Evolutionary conservation across 176 grass and related monocot species (phyloP).

Genomic region (Carex scoparia): DNA sequence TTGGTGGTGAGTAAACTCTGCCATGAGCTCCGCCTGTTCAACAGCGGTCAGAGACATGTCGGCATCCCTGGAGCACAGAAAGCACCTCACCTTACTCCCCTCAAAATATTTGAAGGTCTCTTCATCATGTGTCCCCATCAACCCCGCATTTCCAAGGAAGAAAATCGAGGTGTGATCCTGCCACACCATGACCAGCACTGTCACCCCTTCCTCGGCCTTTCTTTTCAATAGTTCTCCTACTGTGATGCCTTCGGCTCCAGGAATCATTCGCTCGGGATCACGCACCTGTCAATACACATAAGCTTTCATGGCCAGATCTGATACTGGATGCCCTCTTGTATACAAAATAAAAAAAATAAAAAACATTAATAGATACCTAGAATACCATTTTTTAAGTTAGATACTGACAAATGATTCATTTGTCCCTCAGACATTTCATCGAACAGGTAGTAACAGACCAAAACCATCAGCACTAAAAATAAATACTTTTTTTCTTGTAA

Average conservation of each 20-base stretch:
- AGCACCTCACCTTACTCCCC: constrained; percentile 64
- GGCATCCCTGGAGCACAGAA: constrained; percentile 63
- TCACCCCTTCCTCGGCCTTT: constrained; percentile 78
- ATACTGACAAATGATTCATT: neutral
- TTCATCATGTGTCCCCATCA: constrained; percentile 85
- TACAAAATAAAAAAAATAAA: neutral
- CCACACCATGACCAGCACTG: constrained; percentile 90
- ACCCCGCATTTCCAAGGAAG: constrained; percentile 53
- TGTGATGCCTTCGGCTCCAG: constrained; percentile 49
- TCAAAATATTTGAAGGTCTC: constrained; percentile 61
- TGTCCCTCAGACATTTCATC: neutral
- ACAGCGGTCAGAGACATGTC: constrained; percentile 51
- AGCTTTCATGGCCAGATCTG: neutral
- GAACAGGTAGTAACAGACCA: neutral
- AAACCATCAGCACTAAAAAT: neutral
- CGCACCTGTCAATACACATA: constrained; percentile 30
- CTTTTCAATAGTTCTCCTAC: constrained; percentile 62
- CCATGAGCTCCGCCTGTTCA: constrained; percentile 43
- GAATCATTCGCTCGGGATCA: constrained; percentile 45
- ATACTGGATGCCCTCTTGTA: neutral
- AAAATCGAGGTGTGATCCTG: constrained; percentile 73
- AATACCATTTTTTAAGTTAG: neutral
- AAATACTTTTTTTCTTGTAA: neutral
- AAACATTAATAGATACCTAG: neutral
- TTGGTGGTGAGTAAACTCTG: constrained; percentile 91